Percentiles rank a stretch among this genome's conserved stretches.
Evolutionary conservation across 495 filamentous ascomycete genomes (phyloP).

Genomic region (Penicillium steckii): DNA sequence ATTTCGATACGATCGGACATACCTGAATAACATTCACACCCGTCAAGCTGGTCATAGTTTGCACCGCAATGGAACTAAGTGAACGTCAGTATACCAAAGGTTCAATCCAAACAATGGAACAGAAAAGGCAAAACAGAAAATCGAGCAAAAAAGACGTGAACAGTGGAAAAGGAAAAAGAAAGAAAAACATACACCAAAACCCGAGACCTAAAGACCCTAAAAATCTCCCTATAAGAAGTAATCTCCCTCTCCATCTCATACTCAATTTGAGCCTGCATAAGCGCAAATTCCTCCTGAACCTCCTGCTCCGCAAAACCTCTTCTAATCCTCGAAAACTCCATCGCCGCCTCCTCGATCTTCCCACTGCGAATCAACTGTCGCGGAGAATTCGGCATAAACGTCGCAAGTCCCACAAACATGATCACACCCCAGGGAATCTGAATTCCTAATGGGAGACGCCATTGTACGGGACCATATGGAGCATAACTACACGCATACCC

Average conservation of each 20-base stretch:
- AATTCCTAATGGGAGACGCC: slow-evolving; percentile 56
- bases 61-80: slow-evolving; percentile 51
- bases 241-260: slow-evolving; percentile 59
- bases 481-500: slow-evolving; percentile 57
- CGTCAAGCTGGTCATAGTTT: slow-evolving; percentile 58
- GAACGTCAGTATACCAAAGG: slow-evolving; percentile 2
- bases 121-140: slow-evolving; percentile 4
- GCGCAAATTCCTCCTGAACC: slow-evolving; percentile 51
- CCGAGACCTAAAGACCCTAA: slow-evolving; percentile 48
- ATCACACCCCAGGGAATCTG: slow-evolving; percentile 61
- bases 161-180: background rate
- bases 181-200: slow-evolving; percentile 41
- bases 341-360: slow-evolving; percentile 47
- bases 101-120: background rate
- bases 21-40: slow-evolving; percentile 57
- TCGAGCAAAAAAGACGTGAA: background rate
- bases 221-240: slow-evolving; percentile 52
- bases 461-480: slow-evolving; percentile 52
- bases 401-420: slow-evolving; percentile 53
- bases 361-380: slow-evolving; percentile 55
- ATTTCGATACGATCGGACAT: slow-evolving; percentile 7
- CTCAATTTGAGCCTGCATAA: slow-evolving; percentile 58
- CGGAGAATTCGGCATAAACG: slow-evolving; percentile 60
- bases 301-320: slow-evolving; percentile 48
- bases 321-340: slow-evolving; percentile 49